A percentile compares a stretch with the other conserved stretches of the same genome.
These are phyloP conservation scores for Colletotrichum acutatum DNA, from an alignment of 2,329 filamentous ascomycete species.

Conservation along the genomic window DNA sequence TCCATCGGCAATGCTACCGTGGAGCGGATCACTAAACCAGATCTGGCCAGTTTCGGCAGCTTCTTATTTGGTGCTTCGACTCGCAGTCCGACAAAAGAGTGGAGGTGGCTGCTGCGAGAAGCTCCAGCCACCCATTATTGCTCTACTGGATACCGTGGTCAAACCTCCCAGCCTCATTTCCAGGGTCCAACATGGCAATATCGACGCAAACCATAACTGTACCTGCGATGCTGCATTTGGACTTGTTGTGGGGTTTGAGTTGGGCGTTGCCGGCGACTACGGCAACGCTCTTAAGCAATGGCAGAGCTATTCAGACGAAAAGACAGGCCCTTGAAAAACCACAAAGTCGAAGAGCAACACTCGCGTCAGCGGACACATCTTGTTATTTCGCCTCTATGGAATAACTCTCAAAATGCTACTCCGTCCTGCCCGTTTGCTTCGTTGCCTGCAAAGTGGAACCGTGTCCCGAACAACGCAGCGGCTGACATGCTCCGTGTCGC, in stretches of 20 bases:
- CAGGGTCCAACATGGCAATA: conserved; percentile 7
- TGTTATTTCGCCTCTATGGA: background rate
- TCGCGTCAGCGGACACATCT: background rate
- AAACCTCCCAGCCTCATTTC: conserved; percentile 20
- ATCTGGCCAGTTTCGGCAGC: conserved; percentile 25
- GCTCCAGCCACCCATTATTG: conserved; percentile 22
- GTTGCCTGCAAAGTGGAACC: conserved; percentile 21
- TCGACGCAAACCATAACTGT: background rate
- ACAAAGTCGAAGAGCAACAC: background rate
- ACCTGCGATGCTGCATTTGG: background rate
- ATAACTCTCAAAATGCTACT: background rate
- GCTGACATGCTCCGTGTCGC: conserved; percentile 25
- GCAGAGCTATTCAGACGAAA: background rate
- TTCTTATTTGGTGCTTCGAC: conserved; percentile 16
- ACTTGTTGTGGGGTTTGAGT: conserved; percentile 11
- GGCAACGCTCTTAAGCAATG: background rate
- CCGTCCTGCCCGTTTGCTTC: background rate
- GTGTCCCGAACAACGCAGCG: conserved; percentile 31
- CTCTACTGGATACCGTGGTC: conserved; percentile 9
- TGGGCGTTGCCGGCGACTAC: background rate
- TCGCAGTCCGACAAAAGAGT: conserved; percentile 12
- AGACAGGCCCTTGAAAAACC: background rate
- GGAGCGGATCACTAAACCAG: conserved; percentile 30
- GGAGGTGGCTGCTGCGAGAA: conserved; percentile 20
- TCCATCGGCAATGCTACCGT: conserved; percentile 30